phyloP scores from a whole-genome alignment of 305 asterid species.

The Vinca major region DNA sequence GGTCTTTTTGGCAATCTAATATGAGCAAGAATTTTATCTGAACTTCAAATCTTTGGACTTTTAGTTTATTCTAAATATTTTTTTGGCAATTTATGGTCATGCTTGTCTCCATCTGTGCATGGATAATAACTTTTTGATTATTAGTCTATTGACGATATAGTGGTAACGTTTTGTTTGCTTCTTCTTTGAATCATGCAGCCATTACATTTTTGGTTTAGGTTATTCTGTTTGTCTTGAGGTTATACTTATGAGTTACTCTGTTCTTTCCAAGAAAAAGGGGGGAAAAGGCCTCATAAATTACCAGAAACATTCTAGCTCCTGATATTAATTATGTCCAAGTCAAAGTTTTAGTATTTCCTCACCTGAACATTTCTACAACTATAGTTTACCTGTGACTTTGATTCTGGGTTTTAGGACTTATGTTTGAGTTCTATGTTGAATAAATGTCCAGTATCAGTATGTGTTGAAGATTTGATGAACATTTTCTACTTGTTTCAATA shows the following conservation, averaged over 20 bases:
- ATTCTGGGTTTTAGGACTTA: not conserved
- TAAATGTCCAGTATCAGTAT: not conserved
- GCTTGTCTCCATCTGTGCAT: not conserved
- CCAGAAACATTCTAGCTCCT: not conserved
- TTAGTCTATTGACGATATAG: not conserved
- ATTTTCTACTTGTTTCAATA: slow-evolving; percentile 20
- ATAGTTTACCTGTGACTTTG: not conserved
- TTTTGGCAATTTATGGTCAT: not conserved
- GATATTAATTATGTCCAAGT: not conserved
- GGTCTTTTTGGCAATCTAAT: not conserved
- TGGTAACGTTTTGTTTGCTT: slow-evolving; percentile 2
- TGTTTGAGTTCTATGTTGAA: not conserved
- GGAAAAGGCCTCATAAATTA: not conserved
- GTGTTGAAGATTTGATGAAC: not conserved
- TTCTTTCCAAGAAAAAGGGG: not conserved
- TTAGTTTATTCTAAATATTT: not conserved
- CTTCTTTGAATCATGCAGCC: not conserved
- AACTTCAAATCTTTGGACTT: not conserved
- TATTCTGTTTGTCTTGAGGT: slow-evolving; percentile 2
- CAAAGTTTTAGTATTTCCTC: not conserved
- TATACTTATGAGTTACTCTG: not conserved
- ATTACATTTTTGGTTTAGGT: not conserved
- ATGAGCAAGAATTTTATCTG: not conserved
- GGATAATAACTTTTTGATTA: slow-evolving; percentile 1
- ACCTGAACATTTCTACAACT: not conserved